Evolutionary conservation across 1,284 basidiomycete species (phyloP), one percentile per base, ranked within the genome.

Genomic region (Fomitopsis pinicola): DNA sequence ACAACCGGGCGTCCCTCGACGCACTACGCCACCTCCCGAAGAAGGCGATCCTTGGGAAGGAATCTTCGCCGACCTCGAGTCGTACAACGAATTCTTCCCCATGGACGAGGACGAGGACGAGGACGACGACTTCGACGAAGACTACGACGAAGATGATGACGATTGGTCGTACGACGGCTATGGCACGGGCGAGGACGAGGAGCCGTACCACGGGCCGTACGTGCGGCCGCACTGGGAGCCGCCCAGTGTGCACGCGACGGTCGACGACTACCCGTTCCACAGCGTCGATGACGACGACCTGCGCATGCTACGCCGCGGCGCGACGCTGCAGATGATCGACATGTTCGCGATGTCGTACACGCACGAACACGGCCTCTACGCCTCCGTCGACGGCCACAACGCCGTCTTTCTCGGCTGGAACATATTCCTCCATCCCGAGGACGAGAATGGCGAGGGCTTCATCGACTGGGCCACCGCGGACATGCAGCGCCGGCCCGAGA

Each of bases 401-500:
- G 72, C 78, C 36, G 67, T 88, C 10, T 84, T 78, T 64, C 76
- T 90, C 9, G 88, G 88, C 5, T 90, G 85, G 85, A 89, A 89
- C 65, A 79, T 90, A 59, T 66, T 72, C 26, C 70, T 84, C 52
- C 77, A 76, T 35, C 74, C 73, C 5, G 76, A 77, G 54, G 86
- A 88, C 67, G 70, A 74, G 12, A 76, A 76, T 36, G 87, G 87
- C 38, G 78, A 81, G 45, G 63, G 66, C 42, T 89, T 77, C 68
- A 82, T 89, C 71, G 73, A 73, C 15, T 76, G 77, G 67, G 70
- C 83, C 42, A 64, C 82, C 44, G 70, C 73, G 7, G 84, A 88
- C 61, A 80, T 87, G 66, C 72, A 69, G 54, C 70, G 72, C 12
- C 73, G 78, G 40, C 80, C 82, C 15, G 80, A 81, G 59, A 73